These are phyloP conservation scores for Yarrowia sp. DNA, from an alignment of 805 yeast genomes.

Conservation along the genomic window DNA sequence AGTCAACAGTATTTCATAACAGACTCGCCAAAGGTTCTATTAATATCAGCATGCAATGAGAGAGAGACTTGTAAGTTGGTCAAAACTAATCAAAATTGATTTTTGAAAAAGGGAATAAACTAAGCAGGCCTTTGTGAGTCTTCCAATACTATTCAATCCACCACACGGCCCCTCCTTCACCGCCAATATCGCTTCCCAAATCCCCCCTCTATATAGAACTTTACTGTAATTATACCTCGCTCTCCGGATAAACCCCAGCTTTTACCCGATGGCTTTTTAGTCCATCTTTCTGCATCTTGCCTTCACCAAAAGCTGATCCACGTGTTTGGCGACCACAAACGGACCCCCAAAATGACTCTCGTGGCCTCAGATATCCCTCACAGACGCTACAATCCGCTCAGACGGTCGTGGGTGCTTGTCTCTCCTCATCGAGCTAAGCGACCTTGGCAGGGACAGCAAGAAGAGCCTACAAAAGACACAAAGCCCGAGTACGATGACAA, in stretches of 20 bases:
- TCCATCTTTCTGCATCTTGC: background rate
- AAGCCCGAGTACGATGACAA: slow-evolving; percentile 66
- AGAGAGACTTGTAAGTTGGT: no score
- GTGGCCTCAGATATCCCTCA: slow-evolving; percentile 62
- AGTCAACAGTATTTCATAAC: no score
- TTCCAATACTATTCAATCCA: no score
- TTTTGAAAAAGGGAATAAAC: no score
- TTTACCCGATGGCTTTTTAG: slow-evolving; percentile 3
- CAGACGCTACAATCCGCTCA: slow-evolving; percentile 71
- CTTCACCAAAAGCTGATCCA: background rate
- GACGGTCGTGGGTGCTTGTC: slow-evolving; percentile 71
- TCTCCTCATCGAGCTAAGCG: slow-evolving; percentile 80
- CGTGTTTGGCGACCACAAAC: background rate
- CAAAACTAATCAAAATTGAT: no score
- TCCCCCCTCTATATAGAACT: background rate
- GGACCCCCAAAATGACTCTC: background rate
- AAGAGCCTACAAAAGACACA: slow-evolving; percentile 53
- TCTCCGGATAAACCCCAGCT: slow-evolving; percentile 36
- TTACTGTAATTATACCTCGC: background rate
- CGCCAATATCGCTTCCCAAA: background rate
- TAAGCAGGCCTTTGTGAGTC: no score
- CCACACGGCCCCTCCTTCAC: no score
- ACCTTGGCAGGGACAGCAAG: slow-evolving; percentile 83
- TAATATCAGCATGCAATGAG: no score
- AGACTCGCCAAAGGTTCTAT: no score